phyloP scores from a whole-genome alignment of 2,329 filamentous ascomycete genomes.

The Ascochyta rabiei region DNA sequence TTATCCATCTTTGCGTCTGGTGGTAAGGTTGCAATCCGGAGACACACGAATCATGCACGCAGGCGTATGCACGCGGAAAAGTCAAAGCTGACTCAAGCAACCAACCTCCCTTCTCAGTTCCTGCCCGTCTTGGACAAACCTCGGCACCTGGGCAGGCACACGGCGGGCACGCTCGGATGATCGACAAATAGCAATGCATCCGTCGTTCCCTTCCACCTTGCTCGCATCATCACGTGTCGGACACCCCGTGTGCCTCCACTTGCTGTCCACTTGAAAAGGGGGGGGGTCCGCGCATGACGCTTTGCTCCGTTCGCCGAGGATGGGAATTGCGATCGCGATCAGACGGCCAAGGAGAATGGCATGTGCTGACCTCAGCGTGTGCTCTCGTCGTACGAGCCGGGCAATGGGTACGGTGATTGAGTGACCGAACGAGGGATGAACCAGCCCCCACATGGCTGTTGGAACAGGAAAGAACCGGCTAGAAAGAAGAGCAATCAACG shows the following conservation, averaged over 20 bases:
- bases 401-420: neutral
- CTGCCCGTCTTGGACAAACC: neutral
- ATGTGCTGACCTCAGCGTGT: neutral
- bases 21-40: neutral
- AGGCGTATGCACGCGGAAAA: no score
- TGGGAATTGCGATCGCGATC: constrained; percentile 7
- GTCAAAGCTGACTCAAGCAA: no score
- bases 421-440: neutral
- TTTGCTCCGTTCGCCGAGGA: constrained; percentile 5
- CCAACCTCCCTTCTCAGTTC: neutral
- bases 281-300: neutral
- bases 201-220: neutral
- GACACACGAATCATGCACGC: neutral
- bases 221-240: constrained; percentile 4
- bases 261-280: neutral
- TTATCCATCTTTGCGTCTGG: no score
- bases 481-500: neutral
- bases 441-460: neutral
- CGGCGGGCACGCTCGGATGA: constrained; percentile 7
- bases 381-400: constrained; percentile 1
- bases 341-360: neutral
- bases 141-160: neutral
- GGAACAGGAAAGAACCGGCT: constrained; percentile 2
- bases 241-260: constrained; percentile 5
- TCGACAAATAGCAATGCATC: constrained; percentile 2